Base-by-base conservation (phyloP, 139 green algal species). In the Astrephomene gubernaculifera region DNA sequence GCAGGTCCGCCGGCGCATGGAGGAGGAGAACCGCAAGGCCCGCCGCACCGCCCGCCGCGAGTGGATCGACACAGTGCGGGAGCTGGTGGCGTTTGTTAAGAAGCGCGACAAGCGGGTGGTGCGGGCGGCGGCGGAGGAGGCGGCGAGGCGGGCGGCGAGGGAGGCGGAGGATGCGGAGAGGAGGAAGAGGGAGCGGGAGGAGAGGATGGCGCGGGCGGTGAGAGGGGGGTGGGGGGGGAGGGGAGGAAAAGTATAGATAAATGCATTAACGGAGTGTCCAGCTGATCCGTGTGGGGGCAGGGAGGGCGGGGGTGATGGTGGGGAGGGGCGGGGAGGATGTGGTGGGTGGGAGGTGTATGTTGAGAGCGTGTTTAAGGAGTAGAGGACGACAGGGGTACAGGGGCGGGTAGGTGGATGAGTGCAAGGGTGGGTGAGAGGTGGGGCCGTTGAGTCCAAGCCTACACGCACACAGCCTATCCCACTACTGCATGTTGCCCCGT, bases 21-120 rank as follows among this genome's bases (percentile, higher is more conserved):
- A 99, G 91, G 93, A 96, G 0, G 97, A 99, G 86, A 98, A 98
- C 90, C 87, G 87, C 36, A 96, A 96, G 86, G 44, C 69, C 24
- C 85, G 93, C 10, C 93, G 91, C 45, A 65, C 81, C 12, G 85
- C 79, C 22, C 88, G 90, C 25, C 69, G 89, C 1, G 93, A 96
- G 53, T 98, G 93, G 91, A 96, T 96, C 71, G 96, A 98, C 71
- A 88, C 70, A 24, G 95, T 99, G 43, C 89, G 97, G 7, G 88
- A 96, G 86, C 93, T 99, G 67, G 95, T 94, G 24, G 90, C 83
- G 6, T 99, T 98, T 88, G 93, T 98, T 41, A 89, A 91, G 35
- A 98, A 98, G 90, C 67, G 96, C 0, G 97, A 99, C 90, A 94
- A 94, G 82, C 92, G 97, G 19, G 92, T 98, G 53, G 87, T 87